Percentiles rank a stretch among this genome's conserved stretches.
Evolutionary conservation across 1,284 basidiomycete genomes (phyloP).

Genomic region (Trametes sp.): DNA sequence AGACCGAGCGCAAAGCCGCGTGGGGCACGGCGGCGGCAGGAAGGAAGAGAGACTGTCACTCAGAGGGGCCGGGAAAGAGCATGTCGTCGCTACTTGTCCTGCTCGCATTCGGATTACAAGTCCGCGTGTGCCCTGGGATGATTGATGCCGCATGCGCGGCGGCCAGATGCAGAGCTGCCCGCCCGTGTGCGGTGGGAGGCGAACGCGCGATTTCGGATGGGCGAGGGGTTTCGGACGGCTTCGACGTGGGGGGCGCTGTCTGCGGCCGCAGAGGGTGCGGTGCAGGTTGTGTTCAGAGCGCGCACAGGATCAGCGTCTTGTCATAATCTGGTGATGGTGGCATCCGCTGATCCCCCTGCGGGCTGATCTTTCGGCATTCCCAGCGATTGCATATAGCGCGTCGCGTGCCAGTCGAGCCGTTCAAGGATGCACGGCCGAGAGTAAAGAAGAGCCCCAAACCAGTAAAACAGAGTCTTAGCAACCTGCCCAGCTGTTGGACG

Average conservation of each 20-base stretch:
- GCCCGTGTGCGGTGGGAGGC: no score
- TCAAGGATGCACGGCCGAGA: no score
- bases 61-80: no score
- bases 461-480: no score
- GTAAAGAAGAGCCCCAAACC: no score
- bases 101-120: background rate
- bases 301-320: background rate
- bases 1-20: background rate
- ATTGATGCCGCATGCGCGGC: background rate
- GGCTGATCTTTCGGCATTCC: no score
- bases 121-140: constrained; percentile 1
- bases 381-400: background rate
- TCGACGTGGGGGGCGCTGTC: constrained; percentile 6
- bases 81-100: background rate
- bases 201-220: no score
- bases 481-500: no score
- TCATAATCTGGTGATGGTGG: background rate
- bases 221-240: background rate
- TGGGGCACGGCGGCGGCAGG: background rate
- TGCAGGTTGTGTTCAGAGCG: background rate
- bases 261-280: background rate
- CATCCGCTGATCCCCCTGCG: background rate
- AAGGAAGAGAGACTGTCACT: background rate
- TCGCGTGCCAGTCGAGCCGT: no score
- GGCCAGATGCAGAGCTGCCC: background rate